A percentile compares a stretch with the other conserved stretches of the same genome.
Conservation (phyloP, 23 red algal genomes). For the Gracilaria domingensis region DNA sequence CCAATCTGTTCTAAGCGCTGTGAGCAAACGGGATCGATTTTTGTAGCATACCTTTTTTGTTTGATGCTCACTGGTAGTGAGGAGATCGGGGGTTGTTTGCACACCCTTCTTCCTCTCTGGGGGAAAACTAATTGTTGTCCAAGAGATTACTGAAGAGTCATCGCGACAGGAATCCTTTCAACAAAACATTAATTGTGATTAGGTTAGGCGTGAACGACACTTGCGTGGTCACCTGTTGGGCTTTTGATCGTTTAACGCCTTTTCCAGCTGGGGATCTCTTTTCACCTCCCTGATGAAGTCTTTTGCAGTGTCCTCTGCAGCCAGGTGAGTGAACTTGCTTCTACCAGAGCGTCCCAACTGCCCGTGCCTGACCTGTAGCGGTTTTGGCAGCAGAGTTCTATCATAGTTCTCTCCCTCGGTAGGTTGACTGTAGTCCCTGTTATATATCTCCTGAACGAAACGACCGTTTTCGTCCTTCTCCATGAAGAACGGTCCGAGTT, state of each 20-base stretch:
- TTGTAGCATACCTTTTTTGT: background rate
- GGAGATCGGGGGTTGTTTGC: background rate
- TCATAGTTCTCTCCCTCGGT: conserved; percentile 45
- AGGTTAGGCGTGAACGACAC: background rate
- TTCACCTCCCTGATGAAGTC: conserved; percentile 41
- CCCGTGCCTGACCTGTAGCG: conserved; percentile 46
- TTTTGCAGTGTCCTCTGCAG: conserved; percentile 56
- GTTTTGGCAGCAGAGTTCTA: conserved; percentile 27
- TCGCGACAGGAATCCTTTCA: background rate
- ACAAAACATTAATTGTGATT: conserved; percentile 7
- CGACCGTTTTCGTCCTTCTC: conserved; percentile 51
- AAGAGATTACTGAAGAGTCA: background rate
- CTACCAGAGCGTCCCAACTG: conserved; percentile 36
- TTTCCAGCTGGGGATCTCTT: conserved; percentile 31
- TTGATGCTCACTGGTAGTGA: background rate
- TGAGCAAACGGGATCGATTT: background rate
- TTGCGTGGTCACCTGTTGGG: background rate
- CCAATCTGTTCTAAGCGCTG: conserved; percentile 31
- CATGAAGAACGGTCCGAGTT: conserved; percentile 69
- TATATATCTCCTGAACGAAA: conserved; percentile 65
- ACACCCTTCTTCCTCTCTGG: background rate
- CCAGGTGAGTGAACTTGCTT: conserved; percentile 53
- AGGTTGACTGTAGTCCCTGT: conserved; percentile 60
- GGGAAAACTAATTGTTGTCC: conserved; percentile 12
- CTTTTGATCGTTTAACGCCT: conserved; percentile 15